Evolutionary conservation across 371 early-diverging fungal genomes (phyloP).

Genomic region (Vairimorpha necatrix): DNA sequence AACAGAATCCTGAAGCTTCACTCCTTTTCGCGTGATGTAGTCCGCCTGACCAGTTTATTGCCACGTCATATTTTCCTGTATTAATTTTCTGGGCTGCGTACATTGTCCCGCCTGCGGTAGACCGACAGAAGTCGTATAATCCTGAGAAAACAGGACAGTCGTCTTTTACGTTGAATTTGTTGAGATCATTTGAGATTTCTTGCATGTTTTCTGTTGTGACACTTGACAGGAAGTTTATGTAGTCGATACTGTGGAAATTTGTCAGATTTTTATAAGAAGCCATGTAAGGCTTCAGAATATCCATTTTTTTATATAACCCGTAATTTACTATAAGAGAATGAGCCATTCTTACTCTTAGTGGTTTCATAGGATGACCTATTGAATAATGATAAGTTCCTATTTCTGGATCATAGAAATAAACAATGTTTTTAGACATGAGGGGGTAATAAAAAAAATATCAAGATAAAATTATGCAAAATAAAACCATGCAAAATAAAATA

Average conservation of each 20-base stretch:
- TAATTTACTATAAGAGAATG: conserved; percentile 64
- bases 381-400: conserved; percentile 62
- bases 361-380: conserved; percentile 66
- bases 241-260: conserved; percentile 95
- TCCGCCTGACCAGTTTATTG: conserved; percentile 96
- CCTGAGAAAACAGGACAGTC: conserved; percentile 73
- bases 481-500: no score
- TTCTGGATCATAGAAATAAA: conserved; percentile 64
- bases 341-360: conserved; percentile 63
- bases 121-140: conserved; percentile 64
- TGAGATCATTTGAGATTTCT: conserved; percentile 71
- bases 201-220: conserved; percentile 85
- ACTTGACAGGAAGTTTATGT: conserved; percentile 86
- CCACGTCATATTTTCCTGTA: conserved; percentile 79
- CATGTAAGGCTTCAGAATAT: conserved; percentile 69
- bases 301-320: conserved; percentile 62
- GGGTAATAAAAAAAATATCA: conserved; percentile 32
- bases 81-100: conserved; percentile 79
- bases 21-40: conserved; percentile 92
- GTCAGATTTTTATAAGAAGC: conserved; percentile 86
- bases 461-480: neutral
- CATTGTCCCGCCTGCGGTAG: conserved; percentile 59
- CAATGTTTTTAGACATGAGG: conserved; percentile 45
- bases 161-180: conserved; percentile 70
- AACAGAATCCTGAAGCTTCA: conserved; percentile 95